Base-by-base conservation (phyloP, 2,329 filamentous ascomycete genomes). In the Hypoxylon sp. region DNA sequence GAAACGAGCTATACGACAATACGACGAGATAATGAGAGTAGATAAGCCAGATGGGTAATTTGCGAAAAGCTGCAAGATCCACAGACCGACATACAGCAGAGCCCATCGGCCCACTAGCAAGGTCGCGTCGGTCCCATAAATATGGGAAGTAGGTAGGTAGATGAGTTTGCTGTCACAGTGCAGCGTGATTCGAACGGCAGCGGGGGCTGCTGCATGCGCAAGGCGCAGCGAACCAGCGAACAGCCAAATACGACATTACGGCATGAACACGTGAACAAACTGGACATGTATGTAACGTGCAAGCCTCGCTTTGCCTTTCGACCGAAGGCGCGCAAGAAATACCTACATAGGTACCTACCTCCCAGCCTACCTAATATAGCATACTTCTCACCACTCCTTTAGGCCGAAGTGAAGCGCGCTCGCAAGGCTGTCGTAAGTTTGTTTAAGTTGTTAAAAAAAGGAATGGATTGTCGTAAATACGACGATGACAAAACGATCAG, bases 181-280 rank as follows among this genome's bases (percentile, higher is more conserved):
- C 61, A 43, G 61, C 58, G 54, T 63, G 61, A 63, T 63, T 63
- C 54, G 54, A 61, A n/a, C n/a, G n/a, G n/a, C 29, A 27, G 59
- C 19, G 23, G 39, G 43, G 50, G 43, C n/a, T n/a, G 61, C 50
- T 60, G 56, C 56, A 60, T 41, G 37, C 34, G 5, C 25, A 5
- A 21, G 32, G 29, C 37, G 8, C 32, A 23, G 39, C 37, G 16
- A 34, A 16, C 52, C 19, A 14, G 41, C 25, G 25, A 27, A 27
- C 25, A 6, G 25, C 25, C 27, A 30, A 41, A 29, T 25, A 32
- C 54, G 21, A 57, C 43, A 19, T n/a, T 34, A 41, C 50, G 3
- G 23, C 50, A 32, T 37, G 46, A 41, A 52, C 46, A 12, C 29
- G 19, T 32, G 19, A 45, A 47, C 53, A 47, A 45, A 34, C 53